Percentiles rank a stretch among this genome's conserved stretches.
phyloP scores from a whole-genome alignment of 2,329 filamentous ascomycete species.

The Penicillium sp. region DNA sequence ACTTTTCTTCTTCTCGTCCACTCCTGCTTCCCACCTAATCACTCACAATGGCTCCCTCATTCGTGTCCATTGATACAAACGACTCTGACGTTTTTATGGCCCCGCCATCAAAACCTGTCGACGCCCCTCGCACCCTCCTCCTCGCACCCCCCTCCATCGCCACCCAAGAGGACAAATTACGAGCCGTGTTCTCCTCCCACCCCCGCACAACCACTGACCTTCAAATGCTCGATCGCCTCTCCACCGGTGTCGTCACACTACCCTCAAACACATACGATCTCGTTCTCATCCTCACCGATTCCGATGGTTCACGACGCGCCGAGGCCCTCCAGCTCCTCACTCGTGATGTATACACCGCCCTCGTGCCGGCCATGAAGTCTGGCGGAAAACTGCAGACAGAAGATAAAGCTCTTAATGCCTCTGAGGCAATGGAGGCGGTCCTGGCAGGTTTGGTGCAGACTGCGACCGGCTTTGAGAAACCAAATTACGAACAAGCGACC shows the following conservation, averaged over 20 bases:
- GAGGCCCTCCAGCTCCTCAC: slow-evolving; percentile 66
- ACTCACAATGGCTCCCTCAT: slow-evolving; percentile 26
- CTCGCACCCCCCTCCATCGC: slow-evolving; percentile 89
- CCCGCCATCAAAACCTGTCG: slow-evolving; percentile 27
- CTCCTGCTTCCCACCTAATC: not conserved
- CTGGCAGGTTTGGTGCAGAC: slow-evolving; percentile 25
- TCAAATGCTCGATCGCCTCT: slow-evolving; percentile 95
- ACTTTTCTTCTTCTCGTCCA: not conserved
- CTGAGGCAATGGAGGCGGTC: slow-evolving; percentile 35
- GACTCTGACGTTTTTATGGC: slow-evolving; percentile 52
- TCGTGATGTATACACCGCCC: slow-evolving; percentile 64
- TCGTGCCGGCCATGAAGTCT: slow-evolving; percentile 69
- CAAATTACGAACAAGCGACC: slow-evolving; percentile 57
- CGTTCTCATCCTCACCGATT: slow-evolving; percentile 79
- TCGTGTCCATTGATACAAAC: slow-evolving; percentile 57
- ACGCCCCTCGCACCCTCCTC: slow-evolving; percentile 65
- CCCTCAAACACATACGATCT: slow-evolving; percentile 77
- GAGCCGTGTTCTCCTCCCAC: slow-evolving; percentile 67
- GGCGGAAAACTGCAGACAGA: slow-evolving; percentile 64
- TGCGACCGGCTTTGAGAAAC: slow-evolving; percentile 68
- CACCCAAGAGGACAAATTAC: slow-evolving; percentile 76
- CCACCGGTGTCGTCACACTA: slow-evolving; percentile 75
- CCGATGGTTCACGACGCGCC: slow-evolving; percentile 61
- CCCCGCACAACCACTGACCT: slow-evolving; percentile 79
- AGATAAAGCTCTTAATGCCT: slow-evolving; percentile 56